Base-by-base conservation (phyloP, 2,329 filamentous ascomycete species). In the Daldinia sp. region DNA sequence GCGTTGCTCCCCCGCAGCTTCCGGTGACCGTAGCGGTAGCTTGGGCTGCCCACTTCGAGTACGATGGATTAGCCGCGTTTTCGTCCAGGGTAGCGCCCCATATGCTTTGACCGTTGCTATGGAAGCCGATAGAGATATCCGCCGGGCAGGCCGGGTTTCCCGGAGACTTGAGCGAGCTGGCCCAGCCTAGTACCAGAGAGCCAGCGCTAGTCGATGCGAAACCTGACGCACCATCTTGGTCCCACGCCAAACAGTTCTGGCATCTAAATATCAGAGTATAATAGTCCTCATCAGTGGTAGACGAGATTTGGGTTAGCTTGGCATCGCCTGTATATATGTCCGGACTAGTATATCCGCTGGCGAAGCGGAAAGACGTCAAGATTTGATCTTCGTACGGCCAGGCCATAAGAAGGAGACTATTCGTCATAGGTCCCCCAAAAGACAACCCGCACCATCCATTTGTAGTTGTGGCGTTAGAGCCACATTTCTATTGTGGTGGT, bases 211-310 rank as follows among this genome's bases (percentile, higher is more conserved):
- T 86, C 3, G 78, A 77, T 1, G 78, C 77, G 2, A 76, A 77
- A 0, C 78, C 78, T 1, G 74, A 76, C 32, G 77, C 76, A 3
- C 81, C 82, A 23, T 80, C 77, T 37, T 85, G 79, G 67, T 83
- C 76, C 82, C 85, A 87, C 1, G 78, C 70, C 19, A 86, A 77
- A 72, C 85, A 87, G 67, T 81, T 80, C 67, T 87, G 75, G 75
- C 89, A 91, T 47, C 86, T 82, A 77, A 89, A 91, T n/a, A 90
- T 82, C 48, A 90, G 72, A 45, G 83, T 83, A 73, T 85, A 91
- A 66, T 84, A 78, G 23, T 83, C 86, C 13, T 80, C 79, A 68
- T 83, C 88, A 58, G 90, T 78, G 23, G 77, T 81, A 11, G 83
- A 82, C 11, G 83, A 85, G 63, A 90, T 84, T 66, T 87, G 83